Evolutionary conservation across 352 stramenopile species (phyloP), one percentile per base, ranked within the genome.

Genomic region (Pythium brachiatum): DNA sequence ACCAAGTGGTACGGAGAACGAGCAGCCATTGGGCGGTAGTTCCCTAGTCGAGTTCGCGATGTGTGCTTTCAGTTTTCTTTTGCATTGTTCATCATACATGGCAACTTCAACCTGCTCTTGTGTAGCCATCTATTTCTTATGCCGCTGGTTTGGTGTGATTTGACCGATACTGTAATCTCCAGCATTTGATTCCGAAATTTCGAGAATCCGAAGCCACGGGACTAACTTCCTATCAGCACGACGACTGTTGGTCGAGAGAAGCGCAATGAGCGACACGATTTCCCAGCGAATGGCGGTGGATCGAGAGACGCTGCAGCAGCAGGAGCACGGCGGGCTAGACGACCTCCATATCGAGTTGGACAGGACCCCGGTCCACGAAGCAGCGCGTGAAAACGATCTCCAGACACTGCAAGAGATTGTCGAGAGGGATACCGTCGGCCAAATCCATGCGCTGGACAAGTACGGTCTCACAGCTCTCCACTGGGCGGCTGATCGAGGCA

Each of bases 391-490:
- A n/a, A 73, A 73, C 21, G 61, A 73, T 38, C 39, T 78, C 16
- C 66, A 73, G 2, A 63, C 73, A 55, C 69, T 92, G 16, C 38
- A 25, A 9, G 12, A 18, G 16, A n/a, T 72, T 2, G 12, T 66
- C 52, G 62, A 56, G 11, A 27, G 56, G 3, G 64, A 68, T 3
- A 72, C 86, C 18, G 29, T 44, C 15, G 31, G 60, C 23, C 68
- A 81, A 51, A 64, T 74, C 32, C 9, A 65, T 38, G 58, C 68
- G 55, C 64, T 71, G 18, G 82, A 91, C 74, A 89, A 91, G 72
- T 92, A 90, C 66, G 70, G 70, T 1, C 72, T 92, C 60, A 90
- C 81, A 32, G 64, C 79, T 29, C 65, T 92, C 59, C 81, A 92
- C 69, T 92, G 83, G 83, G 78, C 81, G 11, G 79, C 78, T 27